Base-by-base conservation (phyloP, 202 grass and related monocot species). In the Setaria italica region DNA sequence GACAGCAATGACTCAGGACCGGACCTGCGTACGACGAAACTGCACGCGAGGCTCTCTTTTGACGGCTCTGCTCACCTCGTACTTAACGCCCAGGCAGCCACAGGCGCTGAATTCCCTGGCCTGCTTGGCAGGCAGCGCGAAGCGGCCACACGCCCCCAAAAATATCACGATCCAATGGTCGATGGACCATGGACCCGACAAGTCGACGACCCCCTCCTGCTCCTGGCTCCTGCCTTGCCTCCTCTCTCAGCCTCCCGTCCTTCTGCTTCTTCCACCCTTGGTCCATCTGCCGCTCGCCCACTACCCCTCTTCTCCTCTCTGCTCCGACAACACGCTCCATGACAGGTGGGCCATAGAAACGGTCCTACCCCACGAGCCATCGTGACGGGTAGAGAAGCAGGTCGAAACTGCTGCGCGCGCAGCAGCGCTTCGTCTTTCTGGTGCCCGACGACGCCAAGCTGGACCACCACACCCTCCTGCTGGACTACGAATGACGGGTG, bases 401-500 rank as follows among this genome's bases (percentile, higher is more conserved):
- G 37, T 30, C 0, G 3, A 25, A 11, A 6, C 25, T 0, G 14
- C 3, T 10, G 9, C 10, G 55, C 15, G 39, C 39, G 0, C 39
- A 41, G 0, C 39, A 41, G 39, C 5, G 39, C 39, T 48, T 57
- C 5, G 32, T 0, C 4, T 3, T 14, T 2, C 15, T 10, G 21
- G 33, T 29, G 57, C 20, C 37, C 56, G 58, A 54, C 48, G 78
- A 41, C 39, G 43, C 57, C 67, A 74, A 76, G 55, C 74, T 67
- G 84, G 80, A 90, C 80, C 80, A 83, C 84, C 67, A 35, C 33
- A 68, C 35, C 64, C 70, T 79, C 55, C 45, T 13, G n/a, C 67
- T 3, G 6, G 10, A 43, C 6, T 2, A 2, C 9, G 0, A 0
- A 50, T 45, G 84, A 79, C 88, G 0, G 21, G 15, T 49, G 74